Percentiles rank a stretch among this genome's conserved stretches.
phyloP scores from a whole-genome alignment of 2,329 filamentous ascomycete genomes.

The Coniochaeta hoffmannii region DNA sequence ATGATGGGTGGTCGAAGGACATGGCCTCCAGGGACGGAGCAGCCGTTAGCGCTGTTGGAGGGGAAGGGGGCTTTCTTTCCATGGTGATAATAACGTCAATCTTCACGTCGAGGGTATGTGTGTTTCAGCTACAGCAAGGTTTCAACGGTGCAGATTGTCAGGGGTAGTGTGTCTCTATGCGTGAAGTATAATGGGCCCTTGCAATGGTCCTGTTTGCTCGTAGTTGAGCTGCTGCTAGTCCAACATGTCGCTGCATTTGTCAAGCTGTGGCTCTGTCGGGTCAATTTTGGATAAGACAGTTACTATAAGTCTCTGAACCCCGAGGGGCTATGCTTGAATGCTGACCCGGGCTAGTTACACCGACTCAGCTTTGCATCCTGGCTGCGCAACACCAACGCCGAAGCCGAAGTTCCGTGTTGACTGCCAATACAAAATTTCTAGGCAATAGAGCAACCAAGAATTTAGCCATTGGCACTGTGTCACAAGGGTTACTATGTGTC shows the following conservation, averaged over 20 bases:
- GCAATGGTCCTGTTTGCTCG: not conserved
- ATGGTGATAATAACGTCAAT: not conserved
- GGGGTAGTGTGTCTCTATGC: not conserved
- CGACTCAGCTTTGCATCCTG: not conserved
- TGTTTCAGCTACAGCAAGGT: not conserved
- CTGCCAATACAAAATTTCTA: no score
- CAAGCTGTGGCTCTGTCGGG: not conserved
- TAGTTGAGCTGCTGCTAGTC: not conserved
- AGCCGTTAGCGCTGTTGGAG: not conserved
- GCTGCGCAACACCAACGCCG: not conserved
- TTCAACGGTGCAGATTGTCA: not conserved
- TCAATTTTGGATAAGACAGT: no score
- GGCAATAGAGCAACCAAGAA: no score
- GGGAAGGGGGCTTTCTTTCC: not conserved
- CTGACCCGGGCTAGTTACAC: not conserved
- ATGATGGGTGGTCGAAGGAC: not conserved
- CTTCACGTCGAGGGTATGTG: not conserved
- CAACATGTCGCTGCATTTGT: not conserved
- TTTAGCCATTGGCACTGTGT: no score
- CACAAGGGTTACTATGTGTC: no score
- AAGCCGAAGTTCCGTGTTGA: no score
- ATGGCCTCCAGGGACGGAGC: not conserved
- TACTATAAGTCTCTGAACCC: not conserved
- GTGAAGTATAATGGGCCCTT: not conserved
- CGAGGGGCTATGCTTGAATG: not conserved